Evolutionary conservation across 1,284 basidiomycete species (phyloP).

Genomic region (Tausonia pullulans): DNA sequence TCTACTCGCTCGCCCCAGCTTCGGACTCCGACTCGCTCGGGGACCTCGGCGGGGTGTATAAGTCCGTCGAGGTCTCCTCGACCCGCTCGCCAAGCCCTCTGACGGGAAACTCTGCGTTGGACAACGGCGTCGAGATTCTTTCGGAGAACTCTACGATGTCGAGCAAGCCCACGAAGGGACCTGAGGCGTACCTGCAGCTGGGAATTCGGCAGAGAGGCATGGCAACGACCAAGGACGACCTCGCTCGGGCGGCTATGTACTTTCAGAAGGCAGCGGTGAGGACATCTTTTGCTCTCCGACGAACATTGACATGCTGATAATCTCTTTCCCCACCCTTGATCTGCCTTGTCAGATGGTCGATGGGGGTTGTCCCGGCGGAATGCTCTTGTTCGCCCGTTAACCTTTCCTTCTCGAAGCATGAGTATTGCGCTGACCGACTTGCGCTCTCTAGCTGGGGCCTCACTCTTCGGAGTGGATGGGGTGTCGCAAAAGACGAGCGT

Average conservation of each 20-base stretch:
- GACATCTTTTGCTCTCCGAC: too few relatives aligned
- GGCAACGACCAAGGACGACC: neutral
- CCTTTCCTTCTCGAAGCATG: too few relatives aligned
- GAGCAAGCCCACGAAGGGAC: neutral
- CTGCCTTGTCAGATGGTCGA: slow-evolving; percentile 36
- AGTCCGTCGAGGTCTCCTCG: too few relatives aligned
- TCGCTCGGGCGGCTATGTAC: slow-evolving; percentile 30
- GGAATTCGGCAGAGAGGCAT: neutral
- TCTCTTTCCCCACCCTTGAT: too few relatives aligned
- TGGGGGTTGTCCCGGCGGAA: slow-evolving; percentile 76
- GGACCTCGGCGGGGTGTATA: too few relatives aligned
- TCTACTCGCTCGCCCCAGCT: neutral
- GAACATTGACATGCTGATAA: too few relatives aligned
- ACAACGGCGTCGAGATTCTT: too few relatives aligned
- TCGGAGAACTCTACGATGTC: too few relatives aligned
- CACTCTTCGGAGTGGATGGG: slow-evolving; percentile 80
- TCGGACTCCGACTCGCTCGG: neutral
- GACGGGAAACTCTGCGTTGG: too few relatives aligned
- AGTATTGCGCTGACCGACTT: too few relatives aligned
- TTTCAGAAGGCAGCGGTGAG: slow-evolving; percentile 61
- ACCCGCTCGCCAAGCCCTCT: too few relatives aligned
- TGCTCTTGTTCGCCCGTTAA: slow-evolving; percentile 49
- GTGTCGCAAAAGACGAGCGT: slow-evolving; percentile 61
- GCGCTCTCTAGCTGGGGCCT: slow-evolving; percentile 52
- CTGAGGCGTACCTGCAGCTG: slow-evolving; percentile 1